Percentiles rank a stretch among this genome's conserved stretches.
phyloP scores from a whole-genome alignment of 1,139 yeast genomes.

The Geotrichum fermentans region DNA sequence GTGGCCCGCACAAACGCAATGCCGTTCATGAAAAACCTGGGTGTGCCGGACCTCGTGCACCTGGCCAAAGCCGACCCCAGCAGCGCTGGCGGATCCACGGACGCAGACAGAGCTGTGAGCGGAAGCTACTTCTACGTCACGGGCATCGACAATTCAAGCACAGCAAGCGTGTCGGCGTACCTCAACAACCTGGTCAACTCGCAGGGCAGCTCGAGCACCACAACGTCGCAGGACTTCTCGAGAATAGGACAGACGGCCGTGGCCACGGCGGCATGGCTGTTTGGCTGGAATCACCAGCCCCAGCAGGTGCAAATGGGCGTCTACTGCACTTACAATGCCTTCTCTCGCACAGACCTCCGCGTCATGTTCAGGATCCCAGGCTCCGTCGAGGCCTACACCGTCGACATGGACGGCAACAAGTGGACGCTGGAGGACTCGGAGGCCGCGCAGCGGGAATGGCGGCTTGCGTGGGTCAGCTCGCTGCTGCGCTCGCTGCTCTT shows the following conservation, averaged over 20 bases:
- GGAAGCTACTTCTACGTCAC: constrained; percentile 56
- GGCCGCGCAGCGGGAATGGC: constrained; percentile 58
- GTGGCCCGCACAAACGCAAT: constrained; percentile 46
- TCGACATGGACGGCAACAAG: constrained; percentile 50
- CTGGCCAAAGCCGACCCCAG: constrained; percentile 39
- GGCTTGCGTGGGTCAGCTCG: constrained; percentile 58
- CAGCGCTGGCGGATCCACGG: constrained; percentile 40
- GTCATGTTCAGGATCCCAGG: constrained; percentile 68
- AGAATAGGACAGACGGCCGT: neutral
- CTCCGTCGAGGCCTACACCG: constrained; percentile 69
- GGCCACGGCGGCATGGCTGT: constrained; percentile 45
- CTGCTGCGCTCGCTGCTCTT: constrained; percentile 67
- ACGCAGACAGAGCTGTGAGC: constrained; percentile 41
- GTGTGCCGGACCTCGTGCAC: constrained; percentile 89
- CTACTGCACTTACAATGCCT: constrained; percentile 62
- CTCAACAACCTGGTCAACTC: constrained; percentile 58
- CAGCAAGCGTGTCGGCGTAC: constrained; percentile 62
- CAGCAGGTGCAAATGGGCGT: constrained; percentile 62
- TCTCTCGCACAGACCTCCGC: constrained; percentile 62
- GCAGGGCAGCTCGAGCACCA: constrained; percentile 51
- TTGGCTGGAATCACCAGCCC: constrained; percentile 47
- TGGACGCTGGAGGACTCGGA: constrained; percentile 33
- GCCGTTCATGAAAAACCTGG: constrained; percentile 52
- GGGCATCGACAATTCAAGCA: constrained; percentile 57
- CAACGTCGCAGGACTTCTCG: constrained; percentile 20